Base-by-base conservation (phyloP, 1,284 basidiomycete genomes). In the Sanguinoderma infundibulare region DNA sequence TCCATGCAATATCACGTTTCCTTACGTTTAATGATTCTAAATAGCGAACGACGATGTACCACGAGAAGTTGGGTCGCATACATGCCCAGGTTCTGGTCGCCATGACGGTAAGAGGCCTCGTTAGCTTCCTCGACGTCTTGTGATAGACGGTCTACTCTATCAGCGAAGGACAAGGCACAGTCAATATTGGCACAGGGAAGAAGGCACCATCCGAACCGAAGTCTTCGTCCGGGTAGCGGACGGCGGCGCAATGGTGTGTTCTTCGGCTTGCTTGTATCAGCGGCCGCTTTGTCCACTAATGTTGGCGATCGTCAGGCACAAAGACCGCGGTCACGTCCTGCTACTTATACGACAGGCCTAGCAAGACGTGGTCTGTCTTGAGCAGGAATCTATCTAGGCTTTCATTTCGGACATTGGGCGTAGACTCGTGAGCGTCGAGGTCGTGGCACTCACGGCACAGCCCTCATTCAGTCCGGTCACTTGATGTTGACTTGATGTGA, bases 401-500 rank as follows among this genome's bases (percentile, higher is more conserved):
- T 46, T 46, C 42, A 46, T 46, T 26, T 46, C 42, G 42, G 42
- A 46, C 42, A 46, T 46, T 46, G 42, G 42, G 24, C 42, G 42
- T 46, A 12, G 42, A 17, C 42, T 15, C 42, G 42, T 46, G 42
- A 46, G 42, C 42, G 24, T 46, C 14, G 42, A 46, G 8, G 28
- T 15, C 24, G 24, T 28, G 14, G 42, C 42, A 46, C 42, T 46
- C 42, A 46, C 42, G 24, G 42, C 42, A 46, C 42, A 26, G 42
- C 42, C 42, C 24, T 46, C 46, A 49, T 49, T 28, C 34, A 32
- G 39, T 49, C 55, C 53, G 52, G 55, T 57, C 53, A 51, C 46
- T 58, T 57, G 60, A 58, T 57, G 52, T 53, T 36, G 49, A 62
- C 51, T n/a, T 54, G 39, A 17, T 20, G 50, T 55, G 42, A 51